These are phyloP conservation scores for Penstemon barbatus DNA, from an alignment of 257 asterid genomes.

Conservation along the genomic window DNA sequence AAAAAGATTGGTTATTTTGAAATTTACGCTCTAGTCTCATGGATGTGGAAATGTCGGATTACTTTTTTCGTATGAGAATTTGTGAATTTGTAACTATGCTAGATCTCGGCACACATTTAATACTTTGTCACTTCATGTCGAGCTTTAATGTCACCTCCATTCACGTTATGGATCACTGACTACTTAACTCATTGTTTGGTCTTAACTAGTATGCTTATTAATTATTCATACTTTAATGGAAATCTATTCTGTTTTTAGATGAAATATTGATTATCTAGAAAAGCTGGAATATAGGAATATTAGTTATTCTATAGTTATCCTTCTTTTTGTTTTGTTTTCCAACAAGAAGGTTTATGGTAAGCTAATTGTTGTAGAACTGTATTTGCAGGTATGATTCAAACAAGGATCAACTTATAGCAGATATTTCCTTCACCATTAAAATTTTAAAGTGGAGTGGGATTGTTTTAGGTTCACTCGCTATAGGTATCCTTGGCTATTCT, in stretches of 20 bases:
- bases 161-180: not conserved
- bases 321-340: conserved; percentile 18
- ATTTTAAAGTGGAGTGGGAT: conserved; percentile 72
- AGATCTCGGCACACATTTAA: not conserved
- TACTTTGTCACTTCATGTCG: not conserved
- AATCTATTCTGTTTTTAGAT: conserved; percentile 11
- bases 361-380: conserved; percentile 28
- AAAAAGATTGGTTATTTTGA: not conserved
- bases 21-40: not conserved
- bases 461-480: conserved; percentile 67
- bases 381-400: conserved; percentile 64
- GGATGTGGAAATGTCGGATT: not conserved
- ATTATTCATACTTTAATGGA: not conserved
- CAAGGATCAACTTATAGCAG: conserved; percentile 73
- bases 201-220: not conserved
- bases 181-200: not conserved
- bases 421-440: conserved; percentile 65
- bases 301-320: conserved; percentile 10
- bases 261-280: conserved; percentile 8
- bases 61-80: not conserved
- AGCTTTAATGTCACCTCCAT: not conserved
- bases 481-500: conserved; percentile 77
- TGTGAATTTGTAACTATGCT: not conserved
- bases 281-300: conserved; percentile 1
- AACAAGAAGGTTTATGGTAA: conserved; percentile 21